Evolutionary conservation across 73 alveolate species (phyloP), one percentile per base, ranked within the genome.

Genomic region (Symbiodinium pilosum): DNA sequence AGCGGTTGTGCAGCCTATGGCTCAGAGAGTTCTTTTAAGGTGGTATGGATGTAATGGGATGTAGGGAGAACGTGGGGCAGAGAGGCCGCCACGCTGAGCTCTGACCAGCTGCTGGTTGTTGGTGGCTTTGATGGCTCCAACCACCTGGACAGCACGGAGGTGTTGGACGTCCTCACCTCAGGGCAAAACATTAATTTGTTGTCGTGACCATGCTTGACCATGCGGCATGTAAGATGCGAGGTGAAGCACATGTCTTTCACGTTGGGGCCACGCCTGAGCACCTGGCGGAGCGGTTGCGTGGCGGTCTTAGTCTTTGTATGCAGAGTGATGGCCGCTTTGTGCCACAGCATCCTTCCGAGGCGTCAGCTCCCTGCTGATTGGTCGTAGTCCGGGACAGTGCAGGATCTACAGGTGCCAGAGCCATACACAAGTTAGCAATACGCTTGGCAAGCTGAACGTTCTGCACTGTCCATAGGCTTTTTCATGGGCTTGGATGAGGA

Each of bases 71-170:
- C n/a, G n/a, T n/a, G n/a, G n/a, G n/a, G n/a, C n/a, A n/a, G n/a
- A n/a, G 32, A 73, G 85, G 85, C 85, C 24, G 41, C 85, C 30
- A 36, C 43, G 6, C 43, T 73, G 44, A 36, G 85, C 85, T 36
- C 43, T 18, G 85, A 73, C 32, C 43, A 64, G 96, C 75, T 91
- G 88, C 87, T 91, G 87, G 96, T 91, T 75, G 77, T 91, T 30
- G 96, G 96, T 16, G 96, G 96, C 87, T 91, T 91, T 38, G 96
- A 91, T 42, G 96, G 96, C 52, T 91, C 96, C 73, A 69, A 69
- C 54, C 96, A 91, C 87, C 77, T 91, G 88, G 96, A 91, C 77
- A 59, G 87, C 86, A 91, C 96, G 36, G 96, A 91, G 96, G 39
- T 91, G 81, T 24, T 91, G 87, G 96, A 69, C 51, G 71, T 43